phyloP scores from a whole-genome alignment of 768 basidiomycete species.

The Naganishia randhawae region DNA sequence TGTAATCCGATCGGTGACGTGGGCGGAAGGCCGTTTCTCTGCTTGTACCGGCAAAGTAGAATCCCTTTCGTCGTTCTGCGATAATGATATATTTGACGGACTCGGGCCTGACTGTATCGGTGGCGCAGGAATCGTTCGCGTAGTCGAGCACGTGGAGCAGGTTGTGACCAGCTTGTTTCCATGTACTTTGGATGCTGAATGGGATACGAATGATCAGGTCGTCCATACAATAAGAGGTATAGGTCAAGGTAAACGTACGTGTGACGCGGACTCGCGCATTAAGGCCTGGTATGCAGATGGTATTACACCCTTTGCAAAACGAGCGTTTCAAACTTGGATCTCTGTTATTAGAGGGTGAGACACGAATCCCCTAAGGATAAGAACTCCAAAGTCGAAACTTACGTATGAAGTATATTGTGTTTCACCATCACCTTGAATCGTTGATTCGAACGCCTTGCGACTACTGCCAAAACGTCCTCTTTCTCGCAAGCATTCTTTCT shows the following conservation, averaged over 20 bases:
- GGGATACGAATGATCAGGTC: not conserved
- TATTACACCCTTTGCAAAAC: slow-evolving; percentile 66
- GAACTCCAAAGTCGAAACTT: slow-evolving; percentile 34
- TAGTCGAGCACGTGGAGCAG: not conserved
- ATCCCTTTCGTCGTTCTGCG: not conserved
- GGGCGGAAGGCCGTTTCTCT: not conserved
- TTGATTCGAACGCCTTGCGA: slow-evolving; percentile 60
- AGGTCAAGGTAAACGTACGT: slow-evolving; percentile 51
- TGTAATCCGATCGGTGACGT: not conserved
- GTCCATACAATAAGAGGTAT: too few species aligned
- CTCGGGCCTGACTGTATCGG: not conserved
- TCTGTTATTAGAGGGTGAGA: slow-evolving; percentile 51
- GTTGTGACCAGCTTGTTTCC: slow-evolving; percentile 13
- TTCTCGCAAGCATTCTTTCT: slow-evolving; percentile 9
- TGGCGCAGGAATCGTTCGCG: slow-evolving; percentile 16
- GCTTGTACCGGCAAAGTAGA: not conserved
- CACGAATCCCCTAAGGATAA: not conserved
- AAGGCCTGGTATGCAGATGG: slow-evolving; percentile 64
- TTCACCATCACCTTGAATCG: slow-evolving; percentile 70
- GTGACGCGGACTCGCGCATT: slow-evolving; percentile 65
- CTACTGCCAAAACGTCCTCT: slow-evolving; percentile 37
- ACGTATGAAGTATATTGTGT: slow-evolving; percentile 77
- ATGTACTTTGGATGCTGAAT: not conserved
- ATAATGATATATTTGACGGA: too few species aligned
- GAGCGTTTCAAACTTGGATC: slow-evolving; percentile 80